phyloP scores from a whole-genome alignment of 1,284 basidiomycete genomes.

The Leccinum fuscescens region DNA sequence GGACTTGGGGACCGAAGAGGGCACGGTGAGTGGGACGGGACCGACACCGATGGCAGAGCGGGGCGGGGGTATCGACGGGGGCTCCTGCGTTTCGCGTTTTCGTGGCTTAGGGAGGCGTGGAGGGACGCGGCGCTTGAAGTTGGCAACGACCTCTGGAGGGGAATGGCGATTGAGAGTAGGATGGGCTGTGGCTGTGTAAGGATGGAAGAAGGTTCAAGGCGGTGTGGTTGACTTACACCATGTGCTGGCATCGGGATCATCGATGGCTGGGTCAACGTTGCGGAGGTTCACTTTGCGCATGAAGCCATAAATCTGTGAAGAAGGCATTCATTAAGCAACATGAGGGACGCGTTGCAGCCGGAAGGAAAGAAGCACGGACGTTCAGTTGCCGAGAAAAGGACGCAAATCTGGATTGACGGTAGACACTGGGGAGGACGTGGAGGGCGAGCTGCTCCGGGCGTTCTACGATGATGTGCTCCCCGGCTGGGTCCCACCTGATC shows the following conservation, averaged over 20 bases:
- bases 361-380: conserved; percentile 49
- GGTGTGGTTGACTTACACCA: conserved; percentile 70
- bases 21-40: conserved; percentile 58
- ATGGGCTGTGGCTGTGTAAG: conserved; percentile 57
- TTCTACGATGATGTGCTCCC: conserved; percentile 90
- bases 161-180: conserved; percentile 86
- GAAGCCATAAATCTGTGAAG: conserved; percentile 84
- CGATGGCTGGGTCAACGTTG: conserved; percentile 87
- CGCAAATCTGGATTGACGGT: conserved; percentile 90
- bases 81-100: conserved; percentile 69
- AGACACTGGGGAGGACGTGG: conserved; percentile 85
- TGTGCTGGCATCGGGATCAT: conserved; percentile 89
- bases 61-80: conserved; percentile 62
- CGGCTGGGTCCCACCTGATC: conserved; percentile 88
- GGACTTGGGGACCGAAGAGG: conserved; percentile 39
- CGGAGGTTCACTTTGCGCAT: conserved; percentile 92
- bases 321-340: conserved; percentile 21
- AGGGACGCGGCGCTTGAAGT: conserved; percentile 91
- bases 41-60: conserved; percentile 68
- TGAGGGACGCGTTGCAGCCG: conserved; percentile 11
- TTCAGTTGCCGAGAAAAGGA: conserved; percentile 93
- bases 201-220: conserved; percentile 14
- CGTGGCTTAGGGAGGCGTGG: conserved; percentile 81
- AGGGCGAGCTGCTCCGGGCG: conserved; percentile 85
- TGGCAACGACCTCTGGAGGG: conserved; percentile 79